Conservation (phyloP, 106 monocot genomes). For the Dactylorhiza incarnata region DNA sequence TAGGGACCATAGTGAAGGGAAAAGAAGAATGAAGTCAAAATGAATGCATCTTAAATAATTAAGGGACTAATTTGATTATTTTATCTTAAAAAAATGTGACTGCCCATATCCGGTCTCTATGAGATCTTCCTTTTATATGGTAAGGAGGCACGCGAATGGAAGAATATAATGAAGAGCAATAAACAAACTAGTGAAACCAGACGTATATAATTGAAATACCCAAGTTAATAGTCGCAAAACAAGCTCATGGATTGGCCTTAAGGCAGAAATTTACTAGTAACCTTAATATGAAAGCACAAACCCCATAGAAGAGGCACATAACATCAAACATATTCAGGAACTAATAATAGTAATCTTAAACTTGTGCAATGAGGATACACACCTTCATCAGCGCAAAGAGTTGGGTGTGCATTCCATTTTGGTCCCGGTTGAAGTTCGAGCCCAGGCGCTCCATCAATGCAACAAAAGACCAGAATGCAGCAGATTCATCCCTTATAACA, state of each 20-base stretch:
- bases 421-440: slow-evolving; percentile 54
- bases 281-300: not conserved
- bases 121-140: not conserved
- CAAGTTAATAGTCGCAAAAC: not conserved
- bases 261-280: not conserved
- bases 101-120: not conserved
- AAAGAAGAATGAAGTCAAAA: no score
- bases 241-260: not conserved
- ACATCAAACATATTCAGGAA: not conserved
- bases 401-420: slow-evolving; percentile 56
- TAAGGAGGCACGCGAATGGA: not conserved
- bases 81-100: no score
- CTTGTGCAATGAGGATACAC: not conserved
- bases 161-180: not conserved
- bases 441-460: slow-evolving; percentile 49
- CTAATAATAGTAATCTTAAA: not conserved
- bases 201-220: not conserved
- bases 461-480: slow-evolving; percentile 60
- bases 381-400: slow-evolving; percentile 54
- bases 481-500: slow-evolving; percentile 50
- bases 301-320: not conserved
- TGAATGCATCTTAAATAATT: no score
- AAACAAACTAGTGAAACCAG: not conserved
- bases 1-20: no score
- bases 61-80: no score